Percentiles rank a stretch among this genome's conserved stretches.
Conservation (phyloP, 441 rosid species). For the Brassica hybrid region DNA sequence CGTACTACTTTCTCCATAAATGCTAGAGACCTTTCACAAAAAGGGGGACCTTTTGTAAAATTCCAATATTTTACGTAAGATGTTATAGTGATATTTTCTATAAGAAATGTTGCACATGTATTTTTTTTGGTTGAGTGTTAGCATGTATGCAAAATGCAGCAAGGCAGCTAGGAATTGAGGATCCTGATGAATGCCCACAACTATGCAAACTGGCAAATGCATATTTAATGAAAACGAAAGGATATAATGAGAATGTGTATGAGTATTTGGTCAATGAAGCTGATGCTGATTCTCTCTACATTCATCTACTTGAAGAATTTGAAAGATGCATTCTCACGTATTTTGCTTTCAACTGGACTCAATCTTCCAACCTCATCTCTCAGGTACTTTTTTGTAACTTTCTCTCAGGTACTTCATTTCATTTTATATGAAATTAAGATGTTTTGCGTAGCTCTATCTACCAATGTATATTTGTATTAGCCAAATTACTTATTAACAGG, state of each 20-base stretch:
- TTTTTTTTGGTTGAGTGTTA: not conserved
- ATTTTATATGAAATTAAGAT: not conserved
- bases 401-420: constrained; percentile 53
- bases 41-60: not conserved
- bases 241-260: constrained; percentile 56
- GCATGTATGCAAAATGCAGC: constrained; percentile 47
- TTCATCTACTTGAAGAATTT: constrained; percentile 66
- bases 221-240: constrained; percentile 57
- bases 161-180: constrained; percentile 74
- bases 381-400: constrained; percentile 46
- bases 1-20: not conserved
- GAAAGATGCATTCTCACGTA: constrained; percentile 78
- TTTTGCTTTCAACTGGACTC: constrained; percentile 81
- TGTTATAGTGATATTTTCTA: too few relatives aligned
- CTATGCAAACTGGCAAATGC: constrained; percentile 68
- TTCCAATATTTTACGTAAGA: too few relatives aligned
- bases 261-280: constrained; percentile 53
- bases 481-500: not conserved
- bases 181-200: constrained; percentile 67
- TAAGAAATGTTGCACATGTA: too few relatives aligned
- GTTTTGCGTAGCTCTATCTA: not conserved
- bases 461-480: not conserved
- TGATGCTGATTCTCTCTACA: constrained; percentile 55
- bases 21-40: not conserved
- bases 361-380: constrained; percentile 57